Evolutionary conservation across 257 asterid species (phyloP).

Genomic region (Nicotiana knightiana): DNA sequence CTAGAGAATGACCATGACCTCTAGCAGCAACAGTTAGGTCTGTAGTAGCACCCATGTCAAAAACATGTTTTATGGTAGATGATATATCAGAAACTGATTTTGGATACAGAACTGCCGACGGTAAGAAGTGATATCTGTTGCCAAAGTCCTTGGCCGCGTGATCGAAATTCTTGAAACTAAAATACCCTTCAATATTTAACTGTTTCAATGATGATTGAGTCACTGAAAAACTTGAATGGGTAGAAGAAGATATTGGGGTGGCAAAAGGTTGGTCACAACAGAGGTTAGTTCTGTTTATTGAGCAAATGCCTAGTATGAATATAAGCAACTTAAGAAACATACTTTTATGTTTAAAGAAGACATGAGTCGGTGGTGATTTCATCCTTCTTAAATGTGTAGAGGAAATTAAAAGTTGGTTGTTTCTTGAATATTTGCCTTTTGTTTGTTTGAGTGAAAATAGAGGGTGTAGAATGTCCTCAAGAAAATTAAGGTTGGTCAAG

Average conservation of each 20-base stretch:
- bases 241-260: slow-evolving; percentile 16
- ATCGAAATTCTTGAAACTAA: slow-evolving; percentile 38
- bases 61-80: slow-evolving; percentile 38
- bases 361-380: slow-evolving; percentile 17
- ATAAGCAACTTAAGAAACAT: slow-evolving; percentile 33
- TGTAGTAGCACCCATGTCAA: slow-evolving; percentile 37
- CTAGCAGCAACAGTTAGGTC: slow-evolving; percentile 69
- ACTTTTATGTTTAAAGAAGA: slow-evolving; percentile 32
- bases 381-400: slow-evolving; percentile 17
- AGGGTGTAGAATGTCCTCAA: slow-evolving; percentile 23
- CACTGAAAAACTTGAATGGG: slow-evolving; percentile 22
- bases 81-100: slow-evolving; percentile 71
- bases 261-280: slow-evolving; percentile 29
- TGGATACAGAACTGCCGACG: slow-evolving; percentile 64
- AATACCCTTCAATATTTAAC: slow-evolving; percentile 46
- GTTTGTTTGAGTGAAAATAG: not conserved
- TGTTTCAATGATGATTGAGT: slow-evolving; percentile 30
- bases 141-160: slow-evolving; percentile 77
- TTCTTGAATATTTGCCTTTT: slow-evolving; percentile 9
- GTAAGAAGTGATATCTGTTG: slow-evolving; percentile 45
- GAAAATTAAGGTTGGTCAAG: slow-evolving; percentile 18
- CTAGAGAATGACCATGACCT: slow-evolving; percentile 82
- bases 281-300: slow-evolving; percentile 34
- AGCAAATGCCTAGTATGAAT: slow-evolving; percentile 36
- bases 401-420: slow-evolving; percentile 3